Percentiles rank a stretch among this genome's conserved stretches.
These are phyloP conservation scores for Aspergillus pseudotamarii DNA, from an alignment of 2,329 filamentous ascomycete species.

Conservation along the genomic window DNA sequence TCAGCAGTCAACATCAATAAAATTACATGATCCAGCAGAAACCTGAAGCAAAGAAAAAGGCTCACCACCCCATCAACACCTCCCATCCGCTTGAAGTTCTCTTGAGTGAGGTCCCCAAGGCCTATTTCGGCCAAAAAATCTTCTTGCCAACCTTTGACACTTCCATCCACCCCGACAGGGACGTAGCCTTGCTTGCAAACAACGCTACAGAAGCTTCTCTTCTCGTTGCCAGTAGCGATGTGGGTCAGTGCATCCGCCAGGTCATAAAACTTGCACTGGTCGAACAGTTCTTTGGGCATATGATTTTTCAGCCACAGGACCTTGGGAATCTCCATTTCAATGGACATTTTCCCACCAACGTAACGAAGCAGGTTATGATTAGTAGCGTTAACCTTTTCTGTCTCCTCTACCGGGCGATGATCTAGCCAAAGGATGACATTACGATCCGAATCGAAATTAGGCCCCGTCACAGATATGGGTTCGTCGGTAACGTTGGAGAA, in stretches of 20 bases:
- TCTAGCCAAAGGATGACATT: conserved; percentile 98
- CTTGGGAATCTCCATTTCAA: conserved; percentile 99
- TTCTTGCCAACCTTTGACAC: conserved; percentile 96
- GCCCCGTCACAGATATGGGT: conserved; percentile 86
- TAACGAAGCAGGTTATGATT: conserved; percentile 92
- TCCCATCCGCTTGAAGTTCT: conserved; percentile 90
- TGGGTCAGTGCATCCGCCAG: conserved; percentile 91
- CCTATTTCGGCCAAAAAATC: conserved; percentile 90
- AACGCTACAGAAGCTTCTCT: conserved; percentile 89
- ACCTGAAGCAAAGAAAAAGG: conserved; percentile 43
- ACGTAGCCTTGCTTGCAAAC: conserved; percentile 98
- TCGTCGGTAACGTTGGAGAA: conserved; percentile 88
- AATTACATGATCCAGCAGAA: background rate
- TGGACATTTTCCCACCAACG: conserved; percentile 96
- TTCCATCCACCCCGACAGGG: conserved; percentile 94
- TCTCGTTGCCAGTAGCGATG: conserved; percentile 88
- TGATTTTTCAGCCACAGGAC: conserved; percentile 98
- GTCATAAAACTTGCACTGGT: conserved; percentile 96
- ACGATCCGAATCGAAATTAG: conserved; percentile 83
- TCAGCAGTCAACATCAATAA: conserved; percentile 9
- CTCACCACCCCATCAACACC: conserved; percentile 93
- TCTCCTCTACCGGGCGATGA: conserved; percentile 88
- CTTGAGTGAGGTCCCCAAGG: conserved; percentile 77
- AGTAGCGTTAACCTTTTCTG: conserved; percentile 89
- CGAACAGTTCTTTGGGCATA: conserved; percentile 90